Conservation (phyloP, 306 rosid genomes). For the Malus asiatica region DNA sequence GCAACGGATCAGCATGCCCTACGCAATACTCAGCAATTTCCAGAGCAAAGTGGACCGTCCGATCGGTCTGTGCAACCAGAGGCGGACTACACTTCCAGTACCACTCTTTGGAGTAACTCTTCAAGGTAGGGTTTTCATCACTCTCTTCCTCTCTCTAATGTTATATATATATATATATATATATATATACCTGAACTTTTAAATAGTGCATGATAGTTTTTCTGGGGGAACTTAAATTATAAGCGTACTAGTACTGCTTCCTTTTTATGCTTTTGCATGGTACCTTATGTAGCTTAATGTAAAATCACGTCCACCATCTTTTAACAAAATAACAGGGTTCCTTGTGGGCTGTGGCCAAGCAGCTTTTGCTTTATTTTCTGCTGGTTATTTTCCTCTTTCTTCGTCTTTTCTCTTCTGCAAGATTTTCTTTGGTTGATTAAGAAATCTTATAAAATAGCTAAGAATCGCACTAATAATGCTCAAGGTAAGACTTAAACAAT, state of each 20-base stretch:
- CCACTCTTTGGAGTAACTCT: constrained; percentile 79
- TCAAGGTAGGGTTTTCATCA: constrained; percentile 46
- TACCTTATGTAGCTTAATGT: constrained; percentile 25
- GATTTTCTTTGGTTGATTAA: constrained; percentile 12
- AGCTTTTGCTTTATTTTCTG: no score
- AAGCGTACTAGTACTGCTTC: neutral
- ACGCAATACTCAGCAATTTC: constrained; percentile 19
- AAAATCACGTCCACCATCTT: no score
- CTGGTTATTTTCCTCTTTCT: constrained; percentile 8
- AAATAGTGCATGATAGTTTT: no score
- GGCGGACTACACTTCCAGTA: constrained; percentile 41
- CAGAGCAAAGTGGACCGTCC: constrained; percentile 44
- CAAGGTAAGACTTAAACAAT: neutral
- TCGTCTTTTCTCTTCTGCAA: constrained; percentile 30
- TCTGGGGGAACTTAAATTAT: neutral
- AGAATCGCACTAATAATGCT: neutral
- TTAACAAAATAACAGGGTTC: no score
- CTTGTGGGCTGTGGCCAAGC: no score
- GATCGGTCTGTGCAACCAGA: constrained; percentile 52
- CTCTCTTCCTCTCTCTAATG: neutral
- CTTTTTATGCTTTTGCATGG: constrained; percentile 53
- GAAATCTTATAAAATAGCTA: neutral
- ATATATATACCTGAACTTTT: neutral
- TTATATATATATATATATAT: no score
- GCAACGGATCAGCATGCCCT: constrained; percentile 15